Evolutionary conservation across 495 filamentous ascomycete species (phyloP), one percentile per base, ranked within the genome.

Genomic region (Penicillium goetzii): DNA sequence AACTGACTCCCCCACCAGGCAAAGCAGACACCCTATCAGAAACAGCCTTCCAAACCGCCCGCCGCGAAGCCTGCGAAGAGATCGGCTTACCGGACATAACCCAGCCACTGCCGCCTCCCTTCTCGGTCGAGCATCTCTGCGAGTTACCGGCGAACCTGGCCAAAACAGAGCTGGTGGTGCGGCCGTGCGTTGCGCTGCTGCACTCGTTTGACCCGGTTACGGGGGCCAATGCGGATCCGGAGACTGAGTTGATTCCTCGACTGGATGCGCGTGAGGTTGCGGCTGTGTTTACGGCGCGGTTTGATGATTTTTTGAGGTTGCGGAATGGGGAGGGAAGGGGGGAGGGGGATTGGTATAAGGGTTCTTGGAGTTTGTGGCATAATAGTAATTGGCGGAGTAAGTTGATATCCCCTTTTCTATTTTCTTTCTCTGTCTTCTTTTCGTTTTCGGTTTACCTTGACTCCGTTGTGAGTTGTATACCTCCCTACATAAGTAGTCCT

Each of bases 31-130:
- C 72, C 3, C 60, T 78, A 5, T 26, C 69, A 19, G 85, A 86
- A 69, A 81, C 80, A 2, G 72, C 83, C 73, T 88, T 90, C 73
- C 81, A 91, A 71, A 95, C 92, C 51, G 91, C 93, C 25, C 87
- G 92, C 21, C 86, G 93, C 71, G 93, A 97, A 83, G 92, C 93
- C 14, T 87, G 81, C 70, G 93, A 97, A 70, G 93, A 97, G 76
- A 96, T 97, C 72, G 93, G 93, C 1, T 85, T 97, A 0, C 89
- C 93, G 9, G 80, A 85, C 56, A 84, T 86, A 66, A 79, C 86
- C 68, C 68, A 76, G 45, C 80, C 83, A 58, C 78, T 95, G 14
- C 90, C 89, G 0, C 65, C 74, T 0, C 90, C 90, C 5, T 96
- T 95, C 77, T 71, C 80, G 54, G 87, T 96, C 66, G 92, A 96